phyloP scores from a whole-genome alignment of 23 red algal species.

The Gracilaria gracilis region DNA sequence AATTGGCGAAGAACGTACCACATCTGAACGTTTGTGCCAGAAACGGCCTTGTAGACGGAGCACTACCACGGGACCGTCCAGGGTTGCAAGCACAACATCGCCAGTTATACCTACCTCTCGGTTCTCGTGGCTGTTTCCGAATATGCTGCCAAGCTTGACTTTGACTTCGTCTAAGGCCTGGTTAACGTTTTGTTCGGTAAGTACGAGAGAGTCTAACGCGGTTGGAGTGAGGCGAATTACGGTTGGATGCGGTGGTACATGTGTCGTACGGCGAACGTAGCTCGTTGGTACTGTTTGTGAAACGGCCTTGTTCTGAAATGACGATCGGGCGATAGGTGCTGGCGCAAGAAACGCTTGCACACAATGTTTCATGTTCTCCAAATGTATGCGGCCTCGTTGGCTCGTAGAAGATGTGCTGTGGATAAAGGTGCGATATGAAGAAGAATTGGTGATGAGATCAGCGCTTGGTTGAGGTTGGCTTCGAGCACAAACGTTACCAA shows the following conservation, averaged over 20 bases:
- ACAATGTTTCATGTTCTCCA: neutral
- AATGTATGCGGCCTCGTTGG: too few species aligned
- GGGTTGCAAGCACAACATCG: constrained; percentile 61
- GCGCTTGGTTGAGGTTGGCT: too few species aligned
- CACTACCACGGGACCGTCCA: constrained; percentile 85
- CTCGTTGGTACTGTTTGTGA: neutral
- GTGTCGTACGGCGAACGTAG: neutral
- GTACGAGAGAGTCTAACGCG: constrained; percentile 36
- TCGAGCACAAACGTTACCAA: too few species aligned
- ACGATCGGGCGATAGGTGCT: neutral
- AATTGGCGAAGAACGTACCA: constrained; percentile 49
- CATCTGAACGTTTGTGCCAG: constrained; percentile 90
- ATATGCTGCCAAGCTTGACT: constrained; percentile 77
- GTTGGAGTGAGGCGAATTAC: neutral
- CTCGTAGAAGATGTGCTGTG: too few species aligned
- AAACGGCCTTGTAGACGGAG: constrained; percentile 81
- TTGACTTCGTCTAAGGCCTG: constrained; percentile 74
- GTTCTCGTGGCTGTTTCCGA: constrained; percentile 86
- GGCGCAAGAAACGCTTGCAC: neutral
- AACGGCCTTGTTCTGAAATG: neutral
- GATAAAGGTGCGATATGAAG: too few species aligned
- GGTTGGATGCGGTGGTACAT: neutral
- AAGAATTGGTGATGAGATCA: too few species aligned
- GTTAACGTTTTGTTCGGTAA: constrained; percentile 82
- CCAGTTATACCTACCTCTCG: constrained; percentile 89